These are phyloP conservation scores for Jackrogersella multiformis DNA, from an alignment of 495 filamentous ascomycete genomes.

Conservation along the genomic window DNA sequence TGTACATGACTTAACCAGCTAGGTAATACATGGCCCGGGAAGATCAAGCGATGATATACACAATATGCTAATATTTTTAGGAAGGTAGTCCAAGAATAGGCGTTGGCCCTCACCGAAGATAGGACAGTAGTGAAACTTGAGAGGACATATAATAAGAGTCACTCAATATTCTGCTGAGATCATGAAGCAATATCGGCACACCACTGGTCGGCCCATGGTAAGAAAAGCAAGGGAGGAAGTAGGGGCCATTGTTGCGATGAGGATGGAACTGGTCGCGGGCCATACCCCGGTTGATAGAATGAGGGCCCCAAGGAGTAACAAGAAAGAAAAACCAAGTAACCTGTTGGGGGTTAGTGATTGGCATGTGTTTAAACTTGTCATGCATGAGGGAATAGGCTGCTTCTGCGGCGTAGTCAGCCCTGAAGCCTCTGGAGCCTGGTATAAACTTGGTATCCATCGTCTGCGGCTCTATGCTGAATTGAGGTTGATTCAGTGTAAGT, in stretches of 20 bases:
- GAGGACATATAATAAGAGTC: slow-evolving; percentile 15
- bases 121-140: slow-evolving; percentile 1
- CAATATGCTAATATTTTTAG: background rate
- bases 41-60: slow-evolving; percentile 1
- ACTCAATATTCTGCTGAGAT: background rate
- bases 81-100: background rate
- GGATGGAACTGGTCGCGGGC: slow-evolving; percentile 34
- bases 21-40: slow-evolving; percentile 10
- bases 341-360: slow-evolving; percentile 42
- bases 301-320: slow-evolving; percentile 18
- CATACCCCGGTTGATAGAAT: slow-evolving; percentile 30
- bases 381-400: slow-evolving; percentile 44
- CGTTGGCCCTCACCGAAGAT: slow-evolving; percentile 29
- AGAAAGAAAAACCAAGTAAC: slow-evolving; percentile 1
- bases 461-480: slow-evolving; percentile 44
- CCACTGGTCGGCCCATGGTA: slow-evolving; percentile 24
- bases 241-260: slow-evolving; percentile 27
- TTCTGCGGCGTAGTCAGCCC: slow-evolving; percentile 32
- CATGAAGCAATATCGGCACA: slow-evolving; percentile 18
- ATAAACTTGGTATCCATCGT: slow-evolving; percentile 2
- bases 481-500: slow-evolving; percentile 39
- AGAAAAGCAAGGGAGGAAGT: slow-evolving; percentile 14
- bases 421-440: slow-evolving; percentile 37
- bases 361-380: slow-evolving; percentile 31
- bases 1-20: background rate